Percentiles rank a stretch among this genome's conserved stretches.
These are phyloP conservation scores for Sporisorium scitamineum DNA, from an alignment of 1,284 basidiomycete genomes.

Conservation along the genomic window DNA sequence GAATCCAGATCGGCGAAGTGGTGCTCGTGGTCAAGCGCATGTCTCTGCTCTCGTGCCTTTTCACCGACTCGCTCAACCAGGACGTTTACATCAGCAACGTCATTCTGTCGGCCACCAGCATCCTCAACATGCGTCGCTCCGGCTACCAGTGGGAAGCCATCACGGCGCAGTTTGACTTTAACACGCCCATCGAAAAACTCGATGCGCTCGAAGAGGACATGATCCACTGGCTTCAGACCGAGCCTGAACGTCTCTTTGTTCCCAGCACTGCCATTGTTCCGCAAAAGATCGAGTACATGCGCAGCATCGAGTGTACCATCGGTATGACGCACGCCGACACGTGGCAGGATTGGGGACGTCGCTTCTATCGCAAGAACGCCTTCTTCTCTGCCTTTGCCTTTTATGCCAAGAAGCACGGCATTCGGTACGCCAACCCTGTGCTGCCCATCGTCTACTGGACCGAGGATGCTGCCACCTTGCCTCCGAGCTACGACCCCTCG, in stretches of 20 bases:
- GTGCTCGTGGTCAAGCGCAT: constrained; percentile 63
- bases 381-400: constrained; percentile 65
- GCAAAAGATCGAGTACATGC: constrained; percentile 64
- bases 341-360: constrained; percentile 67
- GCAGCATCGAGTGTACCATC: constrained; percentile 60
- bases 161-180: constrained; percentile 61
- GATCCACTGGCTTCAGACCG: constrained; percentile 67
- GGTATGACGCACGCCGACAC: constrained; percentile 67
- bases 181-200: constrained; percentile 63
- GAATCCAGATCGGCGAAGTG: constrained; percentile 52
- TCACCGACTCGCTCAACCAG: constrained; percentile 60
- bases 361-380: constrained; percentile 61
- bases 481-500: constrained; percentile 52
- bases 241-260: constrained; percentile 64
- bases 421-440: constrained; percentile 57
- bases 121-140: constrained; percentile 63
- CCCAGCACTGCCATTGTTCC: constrained; percentile 63
- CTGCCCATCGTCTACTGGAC: constrained; percentile 63
- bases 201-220: constrained; percentile 65
- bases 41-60: constrained; percentile 62
- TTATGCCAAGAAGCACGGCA: constrained; percentile 66
- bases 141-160: constrained; percentile 65
- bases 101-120: constrained; percentile 55
- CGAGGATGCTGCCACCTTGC: constrained; percentile 50
- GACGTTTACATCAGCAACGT: constrained; percentile 65